phyloP scores from a whole-genome alignment of 768 basidiomycete species.

The Gymnopilus dilepis region DNA sequence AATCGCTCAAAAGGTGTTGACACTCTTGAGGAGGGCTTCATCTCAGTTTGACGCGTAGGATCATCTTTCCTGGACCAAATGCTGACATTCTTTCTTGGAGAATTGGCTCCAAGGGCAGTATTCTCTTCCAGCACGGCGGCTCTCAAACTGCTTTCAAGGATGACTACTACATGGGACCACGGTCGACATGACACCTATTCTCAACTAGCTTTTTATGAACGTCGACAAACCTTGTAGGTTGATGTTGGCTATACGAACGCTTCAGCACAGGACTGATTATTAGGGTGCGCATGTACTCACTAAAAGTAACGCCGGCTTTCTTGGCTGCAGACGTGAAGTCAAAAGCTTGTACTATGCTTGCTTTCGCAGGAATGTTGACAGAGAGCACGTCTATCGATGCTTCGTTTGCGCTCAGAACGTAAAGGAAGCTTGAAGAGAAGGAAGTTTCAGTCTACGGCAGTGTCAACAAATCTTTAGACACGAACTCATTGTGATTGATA shows the following conservation, averaged over 20 bases:
- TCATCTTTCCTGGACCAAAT: too few relatives aligned
- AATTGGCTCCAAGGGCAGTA: too few relatives aligned
- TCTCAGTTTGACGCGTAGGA: too few relatives aligned
- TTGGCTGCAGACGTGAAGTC: neutral
- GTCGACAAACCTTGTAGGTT: constrained; percentile 1
- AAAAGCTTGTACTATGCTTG: neutral
- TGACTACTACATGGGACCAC: too few relatives aligned
- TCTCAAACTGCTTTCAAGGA: neutral
- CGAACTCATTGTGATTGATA: constrained; percentile 43
- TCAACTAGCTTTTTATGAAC: neutral
- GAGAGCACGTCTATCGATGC: neutral
- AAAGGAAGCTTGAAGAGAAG: neutral
- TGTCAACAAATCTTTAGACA: neutral
- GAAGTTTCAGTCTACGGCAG: neutral
- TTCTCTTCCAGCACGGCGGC: neutral
- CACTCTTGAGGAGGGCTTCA: too few relatives aligned
- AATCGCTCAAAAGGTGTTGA: too few relatives aligned
- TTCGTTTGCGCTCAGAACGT: neutral
- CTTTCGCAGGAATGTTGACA: neutral
- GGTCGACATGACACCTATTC: too few relatives aligned
- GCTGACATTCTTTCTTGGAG: too few relatives aligned
- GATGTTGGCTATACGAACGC: neutral
- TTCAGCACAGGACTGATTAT: neutral
- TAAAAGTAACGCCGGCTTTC: neutral
- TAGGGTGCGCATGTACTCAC: neutral